Conservation (phyloP, 2,329 filamentous ascomycete genomes). For the Scortechinia acanthostroma region DNA sequence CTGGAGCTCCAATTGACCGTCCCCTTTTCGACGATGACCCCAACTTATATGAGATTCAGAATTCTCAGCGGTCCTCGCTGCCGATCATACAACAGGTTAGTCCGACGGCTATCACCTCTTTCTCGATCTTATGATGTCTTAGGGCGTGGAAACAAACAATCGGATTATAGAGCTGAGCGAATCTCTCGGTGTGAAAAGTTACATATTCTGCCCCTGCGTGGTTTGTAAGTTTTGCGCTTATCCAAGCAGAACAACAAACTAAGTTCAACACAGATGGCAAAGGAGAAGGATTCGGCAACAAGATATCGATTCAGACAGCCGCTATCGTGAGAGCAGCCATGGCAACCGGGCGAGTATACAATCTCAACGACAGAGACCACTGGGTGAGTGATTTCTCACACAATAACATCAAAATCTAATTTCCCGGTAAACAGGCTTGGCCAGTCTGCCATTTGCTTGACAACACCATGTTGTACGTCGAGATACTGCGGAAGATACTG, state of each 20-base stretch:
- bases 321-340: slow-evolving; percentile 36
- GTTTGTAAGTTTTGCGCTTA: too few relatives aligned
- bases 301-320: slow-evolving; percentile 39
- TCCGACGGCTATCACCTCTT: neutral
- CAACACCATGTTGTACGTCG: slow-evolving; percentile 33
- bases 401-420: slow-evolving; percentile 3
- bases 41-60: slow-evolving; percentile 31
- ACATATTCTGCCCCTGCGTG: slow-evolving; percentile 44
- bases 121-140: neutral
- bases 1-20: slow-evolving; percentile 28
- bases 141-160: slow-evolving; percentile 31
- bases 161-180: slow-evolving; percentile 27
- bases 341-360: slow-evolving; percentile 26
- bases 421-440: slow-evolving; percentile 26
- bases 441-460: slow-evolving; percentile 42
- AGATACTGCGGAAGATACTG: slow-evolving; percentile 34
- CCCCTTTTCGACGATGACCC: slow-evolving; percentile 33
- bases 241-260: too few relatives aligned
- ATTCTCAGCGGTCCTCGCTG: slow-evolving; percentile 15
- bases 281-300: slow-evolving; percentile 39
- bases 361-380: slow-evolving; percentile 24
- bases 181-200: slow-evolving; percentile 35
- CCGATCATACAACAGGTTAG: slow-evolving; percentile 14
- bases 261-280: too few relatives aligned
- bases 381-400: neutral